Evolutionary conservation across 106 monocot species (phyloP), one percentile per base, ranked within the genome.

Genomic region (Posidonia australis): DNA sequence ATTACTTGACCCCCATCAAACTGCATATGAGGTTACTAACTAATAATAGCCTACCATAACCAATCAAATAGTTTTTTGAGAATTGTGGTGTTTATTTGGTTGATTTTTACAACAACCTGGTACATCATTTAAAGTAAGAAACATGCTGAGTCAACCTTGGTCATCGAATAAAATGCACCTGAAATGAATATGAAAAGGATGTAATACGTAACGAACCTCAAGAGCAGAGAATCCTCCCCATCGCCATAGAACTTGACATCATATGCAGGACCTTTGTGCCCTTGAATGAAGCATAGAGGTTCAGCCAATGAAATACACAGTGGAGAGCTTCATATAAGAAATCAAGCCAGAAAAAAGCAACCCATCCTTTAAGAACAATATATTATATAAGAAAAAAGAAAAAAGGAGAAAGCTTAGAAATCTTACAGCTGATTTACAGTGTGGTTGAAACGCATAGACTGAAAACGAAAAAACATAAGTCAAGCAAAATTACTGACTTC

Each of bases 161-260:
- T 49, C n/a, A 2, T 49, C n/a, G 10, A 7, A 49, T 28, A 58
- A 13, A 28, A 26, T 30, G 17, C 25, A 13, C 10, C 25, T 6
- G 6, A 16, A 16, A 4, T n/a, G 14, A 58, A 58, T 28, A 29
- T 5, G 11, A 61, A 2, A 61, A 61, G 18, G 41, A 21, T 32
- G 10, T 42, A 16, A 5, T 60, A 20, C 17, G 10, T 53, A 61
- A 79, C 68, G 63, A 69, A 96, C 96, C 96, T 96, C 63, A 96
- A 77, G 9, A 96, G 62, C 60, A 98, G 75, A 70, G 84, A 46
- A n/a, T 90, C 83, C 25, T 80, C 79, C 26, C 76, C 81, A 44
- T 83, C 79, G 20, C 77, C 83, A 72, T 79, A 91, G 59, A 98
- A 98, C 70, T 79, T 85, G 46, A 98, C 72, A 73, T 98, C 98